A percentile compares a stretch with the other conserved stretches of the same genome.
These are phyloP conservation scores for Penicillium longicatenatum DNA, from an alignment of 495 filamentous ascomycete genomes.

Conservation along the genomic window DNA sequence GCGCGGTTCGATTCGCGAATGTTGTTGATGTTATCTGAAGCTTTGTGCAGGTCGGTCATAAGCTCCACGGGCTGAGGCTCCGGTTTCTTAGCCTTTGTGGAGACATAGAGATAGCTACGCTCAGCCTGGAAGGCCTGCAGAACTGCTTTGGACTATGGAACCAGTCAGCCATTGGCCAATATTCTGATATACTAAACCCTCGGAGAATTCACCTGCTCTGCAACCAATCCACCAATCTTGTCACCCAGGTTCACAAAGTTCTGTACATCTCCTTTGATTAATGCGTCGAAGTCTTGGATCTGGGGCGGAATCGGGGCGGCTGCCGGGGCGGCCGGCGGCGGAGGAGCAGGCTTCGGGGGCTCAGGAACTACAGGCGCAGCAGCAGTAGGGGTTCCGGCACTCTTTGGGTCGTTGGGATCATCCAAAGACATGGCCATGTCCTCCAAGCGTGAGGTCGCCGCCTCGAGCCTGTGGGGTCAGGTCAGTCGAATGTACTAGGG, in stretches of 20 bases:
- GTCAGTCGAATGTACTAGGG: constrained; percentile 25
- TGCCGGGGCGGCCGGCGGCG: constrained; percentile 47
- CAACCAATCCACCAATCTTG: constrained; percentile 73
- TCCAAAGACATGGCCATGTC: constrained; percentile 82
- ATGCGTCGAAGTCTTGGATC: constrained; percentile 81
- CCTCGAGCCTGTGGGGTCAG: constrained; percentile 74
- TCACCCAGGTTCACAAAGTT: constrained; percentile 78
- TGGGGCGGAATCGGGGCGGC: constrained; percentile 68
- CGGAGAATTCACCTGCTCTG: constrained; percentile 65
- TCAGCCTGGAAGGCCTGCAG: constrained; percentile 74
- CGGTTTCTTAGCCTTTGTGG: constrained; percentile 91
- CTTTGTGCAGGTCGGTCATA: constrained; percentile 78
- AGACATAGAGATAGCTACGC: constrained; percentile 82
- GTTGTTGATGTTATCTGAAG: constrained; percentile 71
- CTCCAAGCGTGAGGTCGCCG: constrained; percentile 92
- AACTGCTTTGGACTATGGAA: constrained; percentile 57
- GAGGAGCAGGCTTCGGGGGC: constrained; percentile 45
- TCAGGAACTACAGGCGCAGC: constrained; percentile 36
- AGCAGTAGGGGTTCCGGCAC: constrained; percentile 39
- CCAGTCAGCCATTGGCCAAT: constrained; percentile 12
- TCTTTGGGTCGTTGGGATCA: constrained; percentile 54
- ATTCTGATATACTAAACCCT: neutral
- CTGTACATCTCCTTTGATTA: constrained; percentile 74
- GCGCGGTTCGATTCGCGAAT: constrained; percentile 77
- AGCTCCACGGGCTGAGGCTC: constrained; percentile 69